Evolutionary conservation across 768 basidiomycete genomes (phyloP).

Genomic region (Strobilomyces confusus): DNA sequence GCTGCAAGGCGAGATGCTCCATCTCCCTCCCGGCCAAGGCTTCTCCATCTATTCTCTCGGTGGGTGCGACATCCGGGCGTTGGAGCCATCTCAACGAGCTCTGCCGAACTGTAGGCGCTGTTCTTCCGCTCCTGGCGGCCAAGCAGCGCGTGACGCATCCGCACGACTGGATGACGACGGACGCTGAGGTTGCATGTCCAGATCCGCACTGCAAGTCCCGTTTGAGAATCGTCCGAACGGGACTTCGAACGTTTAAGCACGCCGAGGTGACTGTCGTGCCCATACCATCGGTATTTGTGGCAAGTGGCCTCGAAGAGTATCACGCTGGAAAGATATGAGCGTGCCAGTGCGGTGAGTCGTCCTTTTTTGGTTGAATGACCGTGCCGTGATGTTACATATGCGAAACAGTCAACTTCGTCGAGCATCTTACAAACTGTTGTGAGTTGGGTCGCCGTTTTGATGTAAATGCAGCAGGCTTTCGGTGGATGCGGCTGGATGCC

Average conservation of each 20-base stretch:
- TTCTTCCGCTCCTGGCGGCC: slow-evolving; percentile 64
- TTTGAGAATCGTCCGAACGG: slow-evolving; percentile 48
- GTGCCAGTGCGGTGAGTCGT: neutral
- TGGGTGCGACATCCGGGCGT: slow-evolving; percentile 14
- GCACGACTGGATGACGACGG: slow-evolving; percentile 68
- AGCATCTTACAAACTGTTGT: too few relatives aligned
- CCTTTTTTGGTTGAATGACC: too few relatives aligned
- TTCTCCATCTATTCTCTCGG: slow-evolving; percentile 68
- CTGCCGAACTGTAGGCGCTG: slow-evolving; percentile 39
- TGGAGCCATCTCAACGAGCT: neutral
- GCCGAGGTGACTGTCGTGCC: slow-evolving; percentile 52
- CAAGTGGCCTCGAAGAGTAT: neutral
- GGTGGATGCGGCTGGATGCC: too few relatives aligned
- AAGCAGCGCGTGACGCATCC: slow-evolving; percentile 54
- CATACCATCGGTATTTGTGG: neutral
- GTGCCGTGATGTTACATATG: too few relatives aligned
- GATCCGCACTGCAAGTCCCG: slow-evolving; percentile 62
- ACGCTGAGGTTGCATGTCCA: slow-evolving; percentile 61
- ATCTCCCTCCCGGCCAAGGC: slow-evolving; percentile 58
- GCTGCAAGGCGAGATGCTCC: slow-evolving; percentile 60
- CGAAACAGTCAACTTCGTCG: too few relatives aligned
- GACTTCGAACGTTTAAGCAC: slow-evolving; percentile 50
- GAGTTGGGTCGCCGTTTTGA: too few relatives aligned
- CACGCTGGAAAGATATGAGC: neutral
- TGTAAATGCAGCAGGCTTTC: too few relatives aligned